Base-by-base conservation (phyloP, 2,329 filamentous ascomycete genomes). In the Colletotrichum kahawae region DNA sequence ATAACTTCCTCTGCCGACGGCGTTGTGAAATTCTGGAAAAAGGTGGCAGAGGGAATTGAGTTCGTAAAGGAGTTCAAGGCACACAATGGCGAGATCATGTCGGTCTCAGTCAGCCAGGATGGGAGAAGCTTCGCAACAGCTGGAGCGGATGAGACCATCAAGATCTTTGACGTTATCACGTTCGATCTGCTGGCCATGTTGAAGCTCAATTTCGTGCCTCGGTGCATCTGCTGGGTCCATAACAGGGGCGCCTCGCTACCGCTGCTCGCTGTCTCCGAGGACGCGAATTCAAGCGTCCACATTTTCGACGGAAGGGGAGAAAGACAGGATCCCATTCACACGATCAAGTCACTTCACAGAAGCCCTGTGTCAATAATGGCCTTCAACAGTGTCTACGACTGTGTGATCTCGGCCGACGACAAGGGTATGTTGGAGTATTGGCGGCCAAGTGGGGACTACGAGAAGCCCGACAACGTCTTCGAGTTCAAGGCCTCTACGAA, bases 1-100 rank as follows among this genome's bases (percentile, higher is more conserved):
- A 97, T 99, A 77, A 99, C 97, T 1, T 95, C 94, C 76, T 98
- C 97, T 0, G 87, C 95, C 57, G 97, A 99, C 82, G 97, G 97
- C n/a, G 94, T 96, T 1, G 96, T 98, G 79, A 99, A 99, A 84
- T 99, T 99, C 84, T 99, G 97, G 97, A 99, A 99, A 87, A 99
- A 99, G 87, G 91, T 94, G 77, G 93, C 92, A 2, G 93, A 95
- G 38, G 95, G 95, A 1, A 94, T 99, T 74, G 97, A 99, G 85
- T 99, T 99, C 81, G 96, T 98, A 68, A 99, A 99, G 86, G 96
- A 99, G 85, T 99, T 98, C 87, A 93, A 93, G 81, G 96, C 97
- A 9, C 97, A 99, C 85, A 89, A 91, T 72, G 95, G 95, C 67
- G 95, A 97, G 81, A 95, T 98, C 81, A 92, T 89, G 76, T 94